Conservation (phyloP, 1,139 yeast species). For the Candida pseudoviswanathii region DNA sequence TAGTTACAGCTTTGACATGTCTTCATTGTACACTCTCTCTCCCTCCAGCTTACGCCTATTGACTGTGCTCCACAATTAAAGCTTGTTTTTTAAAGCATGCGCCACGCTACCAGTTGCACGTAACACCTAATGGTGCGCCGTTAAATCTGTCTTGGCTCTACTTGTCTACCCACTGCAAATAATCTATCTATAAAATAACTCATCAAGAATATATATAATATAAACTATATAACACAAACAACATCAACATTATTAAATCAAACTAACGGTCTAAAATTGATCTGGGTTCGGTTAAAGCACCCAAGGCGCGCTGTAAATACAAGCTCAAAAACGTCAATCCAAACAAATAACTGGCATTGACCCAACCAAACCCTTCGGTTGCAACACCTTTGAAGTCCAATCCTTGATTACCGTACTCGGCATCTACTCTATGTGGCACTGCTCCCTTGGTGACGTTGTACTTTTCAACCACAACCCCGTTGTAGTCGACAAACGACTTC, state of each 20-base stretch:
- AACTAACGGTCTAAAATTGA: neutral
- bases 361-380: conserved; percentile 98
- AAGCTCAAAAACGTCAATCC: conserved; percentile 72
- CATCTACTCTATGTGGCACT: conserved; percentile 90
- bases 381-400: conserved; percentile 91
- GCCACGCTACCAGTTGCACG: too few species aligned
- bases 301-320: conserved; percentile 76
- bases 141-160: too few species aligned
- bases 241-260: neutral
- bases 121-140: too few species aligned
- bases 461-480: conserved; percentile 95
- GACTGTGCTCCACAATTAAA: too few species aligned
- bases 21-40: too few species aligned
- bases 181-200: neutral
- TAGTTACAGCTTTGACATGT: too few species aligned
- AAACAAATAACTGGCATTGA: conserved; percentile 78
- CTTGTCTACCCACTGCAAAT: too few species aligned
- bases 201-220: neutral
- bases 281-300: conserved; percentile 57
- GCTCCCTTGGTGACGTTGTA: conserved; percentile 84
- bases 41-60: too few species aligned
- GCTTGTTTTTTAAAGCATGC: too few species aligned
- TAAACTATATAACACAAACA: neutral
- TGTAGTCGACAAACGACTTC: conserved; percentile 87
- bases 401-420: conserved; percentile 98